Evolutionary conservation across 345 rosid species (phyloP).

Genomic region (Turritis glabra): DNA sequence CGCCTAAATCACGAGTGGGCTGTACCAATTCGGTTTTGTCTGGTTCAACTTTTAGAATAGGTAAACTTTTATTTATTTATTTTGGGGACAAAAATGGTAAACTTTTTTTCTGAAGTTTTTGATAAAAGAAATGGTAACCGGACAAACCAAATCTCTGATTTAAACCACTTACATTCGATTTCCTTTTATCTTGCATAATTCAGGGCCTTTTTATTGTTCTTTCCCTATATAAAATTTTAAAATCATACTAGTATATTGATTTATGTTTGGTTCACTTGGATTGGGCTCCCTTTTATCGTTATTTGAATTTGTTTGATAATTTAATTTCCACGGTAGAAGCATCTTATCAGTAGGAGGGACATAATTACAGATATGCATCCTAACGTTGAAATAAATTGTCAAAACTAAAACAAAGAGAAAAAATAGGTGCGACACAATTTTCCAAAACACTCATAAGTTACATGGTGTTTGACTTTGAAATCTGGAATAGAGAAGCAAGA

Average conservation of each 20-base stretch:
- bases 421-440: neutral
- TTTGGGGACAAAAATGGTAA: too few species aligned
- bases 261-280: too few species aligned
- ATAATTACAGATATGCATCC: too few species aligned
- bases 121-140: neutral
- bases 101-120: too few species aligned
- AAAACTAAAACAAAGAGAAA: neutral
- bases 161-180: neutral
- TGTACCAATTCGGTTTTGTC: conserved; percentile 3
- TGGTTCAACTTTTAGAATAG: neutral
- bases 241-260: too few species aligned
- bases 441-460: neutral
- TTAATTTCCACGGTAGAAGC: too few species aligned
- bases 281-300: too few species aligned
- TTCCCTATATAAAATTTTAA: too few species aligned
- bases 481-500: neutral
- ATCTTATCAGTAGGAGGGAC: too few species aligned
- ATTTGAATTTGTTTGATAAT: too few species aligned
- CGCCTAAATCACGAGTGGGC: neutral
- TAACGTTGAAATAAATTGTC: neutral
- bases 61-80: too few species aligned
- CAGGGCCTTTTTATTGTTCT: neutral
- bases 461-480: conserved; percentile 11
- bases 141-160: neutral
- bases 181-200: too few species aligned